Percentiles rank a stretch among this genome's conserved stretches.
Evolutionary conservation across 371 early-diverging fungal species (phyloP).

Genomic region (Mucor velutinosus): DNA sequence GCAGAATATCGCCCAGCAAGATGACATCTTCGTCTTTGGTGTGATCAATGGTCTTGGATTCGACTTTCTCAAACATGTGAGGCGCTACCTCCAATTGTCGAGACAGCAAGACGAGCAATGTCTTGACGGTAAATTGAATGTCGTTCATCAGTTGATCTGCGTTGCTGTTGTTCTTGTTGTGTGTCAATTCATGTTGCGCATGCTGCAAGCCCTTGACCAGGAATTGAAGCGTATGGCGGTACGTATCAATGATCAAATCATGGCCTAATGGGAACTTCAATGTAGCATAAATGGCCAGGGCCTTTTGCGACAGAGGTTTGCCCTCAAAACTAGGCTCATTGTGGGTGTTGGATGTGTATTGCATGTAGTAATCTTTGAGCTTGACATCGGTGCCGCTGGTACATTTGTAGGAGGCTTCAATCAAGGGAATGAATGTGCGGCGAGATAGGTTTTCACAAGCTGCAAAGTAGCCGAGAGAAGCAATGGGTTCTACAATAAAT

Average conservation of each 20-base stretch:
- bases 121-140: conserved; percentile 43
- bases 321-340: conserved; percentile 12
- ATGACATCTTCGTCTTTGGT: conserved; percentile 18
- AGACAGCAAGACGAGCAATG: conserved; percentile 42
- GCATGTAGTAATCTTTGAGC: conserved; percentile 22
- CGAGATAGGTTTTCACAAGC: conserved; percentile 46
- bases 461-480: conserved; percentile 43
- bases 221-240: conserved; percentile 23
- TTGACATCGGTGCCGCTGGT: not conserved
- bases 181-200: conserved; percentile 13
- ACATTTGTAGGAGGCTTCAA: conserved; percentile 33
- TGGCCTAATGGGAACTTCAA: conserved; percentile 44
- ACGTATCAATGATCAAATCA: conserved; percentile 17
- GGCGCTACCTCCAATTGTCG: conserved; percentile 23
- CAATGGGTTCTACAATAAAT: conserved; percentile 38
- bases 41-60: not conserved
- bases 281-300: conserved; percentile 41
- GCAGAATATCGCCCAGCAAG: conserved; percentile 19
- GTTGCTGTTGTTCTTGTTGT: not conserved
- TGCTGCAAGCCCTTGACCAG: conserved; percentile 18
- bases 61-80: conserved; percentile 15
- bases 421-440: conserved; percentile 46
- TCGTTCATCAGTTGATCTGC: conserved; percentile 39
- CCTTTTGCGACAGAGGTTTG: conserved; percentile 39
- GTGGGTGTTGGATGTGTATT: conserved; percentile 8